Percentiles rank a stretch among this genome's conserved stretches.
Evolutionary conservation across 495 filamentous ascomycete species (phyloP).

Genomic region (Podospora fimiseda): DNA sequence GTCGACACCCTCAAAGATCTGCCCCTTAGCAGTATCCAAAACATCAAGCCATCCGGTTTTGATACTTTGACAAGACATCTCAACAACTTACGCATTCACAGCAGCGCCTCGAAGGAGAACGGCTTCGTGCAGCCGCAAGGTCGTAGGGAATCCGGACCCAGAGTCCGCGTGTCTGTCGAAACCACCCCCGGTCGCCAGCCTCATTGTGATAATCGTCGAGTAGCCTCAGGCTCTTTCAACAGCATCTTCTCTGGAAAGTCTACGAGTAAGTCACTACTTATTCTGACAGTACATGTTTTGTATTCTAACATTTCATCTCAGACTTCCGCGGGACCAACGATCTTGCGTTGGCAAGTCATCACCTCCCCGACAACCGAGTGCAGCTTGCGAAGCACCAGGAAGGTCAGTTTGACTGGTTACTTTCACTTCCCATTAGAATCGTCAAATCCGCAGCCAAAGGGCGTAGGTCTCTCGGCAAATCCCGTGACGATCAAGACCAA

Average conservation of each 20-base stretch:
- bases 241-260: not conserved
- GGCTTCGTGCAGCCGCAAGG: constrained; percentile 6
- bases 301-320: not conserved
- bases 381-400: constrained; percentile 43
- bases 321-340: constrained; percentile 12
- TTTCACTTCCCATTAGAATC: constrained; percentile 27
- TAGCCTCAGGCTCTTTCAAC: not conserved
- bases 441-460: constrained; percentile 5
- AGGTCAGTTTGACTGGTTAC: constrained; percentile 46
- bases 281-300: not conserved
- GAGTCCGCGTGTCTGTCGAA: constrained; percentile 9
- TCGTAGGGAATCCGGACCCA: constrained; percentile 1
- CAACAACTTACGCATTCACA: constrained; percentile 26
- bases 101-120: constrained; percentile 20
- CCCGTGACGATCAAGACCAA: constrained; percentile 13
- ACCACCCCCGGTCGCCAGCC: not conserved
- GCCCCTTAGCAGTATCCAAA: constrained; percentile 27
- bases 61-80: constrained; percentile 27
- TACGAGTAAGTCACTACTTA: not conserved
- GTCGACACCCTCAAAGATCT: constrained; percentile 27
- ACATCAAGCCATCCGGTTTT: constrained; percentile 19
- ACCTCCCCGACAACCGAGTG: constrained; percentile 30
- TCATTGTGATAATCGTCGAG: not conserved
- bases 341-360: constrained; percentile 29
- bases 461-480: constrained; percentile 10